Conservation (phyloP, 768 basidiomycete genomes). For the Mycena sanguinolenta region DNA sequence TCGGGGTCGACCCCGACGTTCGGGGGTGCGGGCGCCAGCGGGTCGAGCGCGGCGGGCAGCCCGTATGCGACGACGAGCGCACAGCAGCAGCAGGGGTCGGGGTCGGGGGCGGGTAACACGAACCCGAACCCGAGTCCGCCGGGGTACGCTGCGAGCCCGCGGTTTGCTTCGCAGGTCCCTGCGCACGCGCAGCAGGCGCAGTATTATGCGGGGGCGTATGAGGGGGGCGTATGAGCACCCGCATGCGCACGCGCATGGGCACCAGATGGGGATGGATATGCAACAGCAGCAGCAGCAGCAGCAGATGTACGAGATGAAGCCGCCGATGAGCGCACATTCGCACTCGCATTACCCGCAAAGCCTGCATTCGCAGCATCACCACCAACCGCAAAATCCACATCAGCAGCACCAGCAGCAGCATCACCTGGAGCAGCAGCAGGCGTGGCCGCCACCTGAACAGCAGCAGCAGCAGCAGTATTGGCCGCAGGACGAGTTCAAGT, state of each 20-base stretch:
- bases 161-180: slow-evolving; percentile 36
- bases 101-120: neutral
- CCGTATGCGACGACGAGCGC: slow-evolving; percentile 45
- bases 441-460: slow-evolving; percentile 26
- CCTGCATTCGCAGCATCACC: neutral
- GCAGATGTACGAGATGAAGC: slow-evolving; percentile 47
- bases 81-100: neutral
- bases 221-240: slow-evolving; percentile 36
- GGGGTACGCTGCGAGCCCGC: slow-evolving; percentile 42
- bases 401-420: slow-evolving; percentile 8
- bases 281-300: slow-evolving; percentile 19
- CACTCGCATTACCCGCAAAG: slow-evolving; percentile 39
- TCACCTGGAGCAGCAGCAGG: neutral
- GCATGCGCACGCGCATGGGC: slow-evolving; percentile 34
- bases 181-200: slow-evolving; percentile 36
- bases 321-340: slow-evolving; percentile 41
- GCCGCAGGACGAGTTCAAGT: slow-evolving; percentile 25
- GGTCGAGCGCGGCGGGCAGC: slow-evolving; percentile 39
- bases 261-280: slow-evolving; percentile 20
- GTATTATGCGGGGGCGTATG: slow-evolving; percentile 28
- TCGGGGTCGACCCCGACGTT: slow-evolving; percentile 49
- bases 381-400: slow-evolving; percentile 13
- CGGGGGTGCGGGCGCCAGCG: neutral
- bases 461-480: slow-evolving; percentile 9
- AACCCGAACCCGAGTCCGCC: slow-evolving; percentile 45